A percentile compares a stretch with the other conserved stretches of the same genome.
These are phyloP conservation scores for Backusella circina DNA, from an alignment of 192 early-diverging fungal species.

Conservation along the genomic window DNA sequence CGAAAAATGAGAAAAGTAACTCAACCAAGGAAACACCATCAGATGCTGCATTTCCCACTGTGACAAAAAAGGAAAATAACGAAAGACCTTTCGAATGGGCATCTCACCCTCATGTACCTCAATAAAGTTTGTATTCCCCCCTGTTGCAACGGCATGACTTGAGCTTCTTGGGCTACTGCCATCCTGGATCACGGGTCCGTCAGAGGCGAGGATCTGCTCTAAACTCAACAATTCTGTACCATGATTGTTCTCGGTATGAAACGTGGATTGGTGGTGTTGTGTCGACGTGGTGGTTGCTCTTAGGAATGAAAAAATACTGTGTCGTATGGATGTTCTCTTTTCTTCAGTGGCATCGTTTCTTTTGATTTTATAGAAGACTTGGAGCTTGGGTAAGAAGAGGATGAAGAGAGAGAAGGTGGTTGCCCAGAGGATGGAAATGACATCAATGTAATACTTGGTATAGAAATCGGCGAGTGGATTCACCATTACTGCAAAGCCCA, in stretches of 20 bases:
- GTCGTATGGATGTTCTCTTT: not conserved
- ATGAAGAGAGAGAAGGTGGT: constrained; percentile 46
- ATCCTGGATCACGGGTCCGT: not conserved
- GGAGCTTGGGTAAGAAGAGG: constrained; percentile 43
- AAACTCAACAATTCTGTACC: constrained; percentile 25
- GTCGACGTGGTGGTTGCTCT: not conserved
- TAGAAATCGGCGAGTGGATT: constrained; percentile 38
- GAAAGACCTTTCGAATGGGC: constrained; percentile 40
- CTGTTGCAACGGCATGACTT: constrained; percentile 13
- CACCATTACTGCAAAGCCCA: constrained; percentile 40
- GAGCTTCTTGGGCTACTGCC: constrained; percentile 12
- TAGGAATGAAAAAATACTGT: not conserved
- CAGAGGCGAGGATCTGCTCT: constrained; percentile 19
- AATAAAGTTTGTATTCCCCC: constrained; percentile 22
- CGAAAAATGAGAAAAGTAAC: constrained; percentile 45
- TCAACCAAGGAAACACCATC: constrained; percentile 40
- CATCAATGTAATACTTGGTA: constrained; percentile 41
- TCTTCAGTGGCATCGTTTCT: not conserved
- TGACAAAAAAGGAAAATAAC: constrained; percentile 42
- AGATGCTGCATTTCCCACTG: constrained; percentile 49
- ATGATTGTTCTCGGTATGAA: not conserved
- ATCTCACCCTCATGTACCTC: constrained; percentile 44
- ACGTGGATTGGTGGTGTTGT: not conserved
- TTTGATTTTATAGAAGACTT: constrained; percentile 33
- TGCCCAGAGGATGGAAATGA: constrained; percentile 40